These are phyloP conservation scores for Leccinum rimulosum DNA, from an alignment of 768 basidiomycete genomes.

Conservation along the genomic window DNA sequence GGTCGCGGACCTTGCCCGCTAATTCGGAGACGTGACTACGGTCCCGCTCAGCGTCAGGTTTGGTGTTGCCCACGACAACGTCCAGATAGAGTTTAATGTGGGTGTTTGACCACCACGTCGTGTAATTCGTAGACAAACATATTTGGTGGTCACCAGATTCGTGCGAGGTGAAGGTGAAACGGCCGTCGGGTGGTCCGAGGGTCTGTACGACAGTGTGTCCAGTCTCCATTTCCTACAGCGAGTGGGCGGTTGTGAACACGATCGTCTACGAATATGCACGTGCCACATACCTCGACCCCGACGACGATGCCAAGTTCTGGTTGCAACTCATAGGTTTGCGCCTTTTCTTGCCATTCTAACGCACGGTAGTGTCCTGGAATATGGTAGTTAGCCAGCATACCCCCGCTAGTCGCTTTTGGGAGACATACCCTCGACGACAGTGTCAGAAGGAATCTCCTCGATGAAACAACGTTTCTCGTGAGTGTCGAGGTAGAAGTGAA, in stretches of 20 bases:
- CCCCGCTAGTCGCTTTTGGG: neutral
- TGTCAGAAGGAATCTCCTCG: slow-evolving; percentile 92
- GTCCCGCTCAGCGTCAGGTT: slow-evolving; percentile 84
- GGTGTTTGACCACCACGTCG: slow-evolving; percentile 80
- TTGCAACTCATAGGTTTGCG: slow-evolving; percentile 67
- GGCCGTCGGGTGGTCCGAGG: slow-evolving; percentile 85
- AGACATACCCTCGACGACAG: slow-evolving; percentile 84
- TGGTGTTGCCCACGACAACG: slow-evolving; percentile 85
- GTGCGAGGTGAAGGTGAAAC: slow-evolving; percentile 97
- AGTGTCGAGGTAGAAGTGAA: slow-evolving; percentile 96
- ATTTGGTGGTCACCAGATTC: slow-evolving; percentile 97
- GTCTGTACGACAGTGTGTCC: slow-evolving; percentile 83
- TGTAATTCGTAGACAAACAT: slow-evolving; percentile 91
- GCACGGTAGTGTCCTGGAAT: slow-evolving; percentile 84
- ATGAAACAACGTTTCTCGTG: slow-evolving; percentile 94
- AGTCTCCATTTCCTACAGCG: slow-evolving; percentile 75
- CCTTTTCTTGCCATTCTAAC: slow-evolving; percentile 81
- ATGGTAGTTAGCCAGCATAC: slow-evolving; percentile 1
- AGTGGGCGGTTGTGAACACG: neutral
- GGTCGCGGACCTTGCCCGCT: slow-evolving; percentile 80
- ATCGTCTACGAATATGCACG: neutral
- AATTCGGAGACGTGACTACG: slow-evolving; percentile 81
- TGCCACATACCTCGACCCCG: slow-evolving; percentile 73
- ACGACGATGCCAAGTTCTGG: slow-evolving; percentile 84
- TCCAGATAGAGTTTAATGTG: slow-evolving; percentile 96